Conservation (phyloP, 2,329 filamentous ascomycete species). For the Fusarium incarnatum region DNA sequence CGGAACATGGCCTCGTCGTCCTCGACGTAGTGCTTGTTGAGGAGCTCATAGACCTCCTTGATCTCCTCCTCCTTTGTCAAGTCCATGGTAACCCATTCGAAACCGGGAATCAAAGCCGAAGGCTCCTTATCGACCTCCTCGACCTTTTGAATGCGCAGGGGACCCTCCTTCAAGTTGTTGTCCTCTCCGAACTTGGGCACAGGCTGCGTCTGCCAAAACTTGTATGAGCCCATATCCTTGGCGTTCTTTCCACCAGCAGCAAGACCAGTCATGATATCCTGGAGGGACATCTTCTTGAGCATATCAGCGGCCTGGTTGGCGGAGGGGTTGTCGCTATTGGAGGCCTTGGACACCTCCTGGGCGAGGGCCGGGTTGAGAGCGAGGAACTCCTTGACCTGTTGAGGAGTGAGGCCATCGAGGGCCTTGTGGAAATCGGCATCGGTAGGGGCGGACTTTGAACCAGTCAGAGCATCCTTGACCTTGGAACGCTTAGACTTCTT, state of each 20-base stretch:
- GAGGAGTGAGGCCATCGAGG: constrained; percentile 64
- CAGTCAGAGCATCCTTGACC: constrained; percentile 60
- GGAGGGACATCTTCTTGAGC: constrained; percentile 72
- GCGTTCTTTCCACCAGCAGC: constrained; percentile 86
- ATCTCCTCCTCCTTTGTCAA: constrained; percentile 81
- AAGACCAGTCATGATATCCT: constrained; percentile 79
- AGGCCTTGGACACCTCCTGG: constrained; percentile 62
- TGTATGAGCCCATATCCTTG: constrained; percentile 97
- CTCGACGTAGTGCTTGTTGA: constrained; percentile 96
- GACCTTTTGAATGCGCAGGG: constrained; percentile 82
- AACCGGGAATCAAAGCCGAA: constrained; percentile 79
- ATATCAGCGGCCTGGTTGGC: constrained; percentile 61
- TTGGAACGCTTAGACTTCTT: constrained; percentile 75
- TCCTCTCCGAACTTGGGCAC: constrained; percentile 83
- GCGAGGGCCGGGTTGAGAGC: constrained; percentile 79
- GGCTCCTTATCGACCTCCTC: constrained; percentile 84
- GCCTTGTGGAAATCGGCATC: constrained; percentile 62
- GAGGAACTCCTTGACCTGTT: constrained; percentile 74
- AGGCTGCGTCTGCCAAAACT: constrained; percentile 98
- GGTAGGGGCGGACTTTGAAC: constrained; percentile 48
- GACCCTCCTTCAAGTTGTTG: constrained; percentile 75
- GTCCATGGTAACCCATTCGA: constrained; percentile 95
- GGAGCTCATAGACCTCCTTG: constrained; percentile 89
- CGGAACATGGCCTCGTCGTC: constrained; percentile 97
- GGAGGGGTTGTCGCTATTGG: constrained; percentile 52